Percentiles rank a stretch among this genome's conserved stretches.
Evolutionary conservation across 2,329 filamentous ascomycete species (phyloP).

Genomic region (Ophiostoma quercus): DNA sequence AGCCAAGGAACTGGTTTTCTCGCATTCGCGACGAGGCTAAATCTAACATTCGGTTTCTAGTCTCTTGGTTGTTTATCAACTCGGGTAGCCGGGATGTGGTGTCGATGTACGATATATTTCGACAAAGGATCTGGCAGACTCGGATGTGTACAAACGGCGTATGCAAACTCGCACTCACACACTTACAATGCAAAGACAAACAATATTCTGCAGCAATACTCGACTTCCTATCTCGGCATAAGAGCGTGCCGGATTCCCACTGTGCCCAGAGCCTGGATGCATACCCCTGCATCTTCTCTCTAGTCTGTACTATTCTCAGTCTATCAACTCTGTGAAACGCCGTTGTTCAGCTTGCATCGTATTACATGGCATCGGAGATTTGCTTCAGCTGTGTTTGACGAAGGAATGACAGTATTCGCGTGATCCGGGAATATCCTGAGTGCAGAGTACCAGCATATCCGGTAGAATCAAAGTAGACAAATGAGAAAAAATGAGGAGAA

Average conservation of each 20-base stretch:
- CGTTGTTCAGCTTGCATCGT: background rate
- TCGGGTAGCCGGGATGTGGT: background rate
- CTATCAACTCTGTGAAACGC: background rate
- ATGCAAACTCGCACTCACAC: background rate
- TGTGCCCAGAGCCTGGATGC: background rate
- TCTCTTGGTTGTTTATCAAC: background rate
- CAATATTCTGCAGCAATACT: background rate
- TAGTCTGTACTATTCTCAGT: background rate
- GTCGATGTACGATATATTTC: background rate
- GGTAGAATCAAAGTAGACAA: background rate
- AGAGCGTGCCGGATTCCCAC: background rate
- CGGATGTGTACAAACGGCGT: background rate
- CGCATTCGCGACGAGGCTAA: background rate
- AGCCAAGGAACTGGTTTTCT: background rate
- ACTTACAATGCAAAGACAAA: no score
- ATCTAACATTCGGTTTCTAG: background rate
- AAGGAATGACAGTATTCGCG: background rate
- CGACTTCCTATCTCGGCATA: background rate
- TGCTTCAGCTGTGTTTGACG: background rate
- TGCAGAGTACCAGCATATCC: no score
- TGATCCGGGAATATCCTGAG: background rate
- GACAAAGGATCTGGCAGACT: background rate
- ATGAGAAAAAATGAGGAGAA: background rate
- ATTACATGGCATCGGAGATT: background rate
- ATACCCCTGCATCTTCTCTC: background rate